A percentile compares a stretch with the other conserved stretches of the same genome.
Conservation (phyloP, 2,329 filamentous ascomycete species). For the Microdochium nivale region DNA sequence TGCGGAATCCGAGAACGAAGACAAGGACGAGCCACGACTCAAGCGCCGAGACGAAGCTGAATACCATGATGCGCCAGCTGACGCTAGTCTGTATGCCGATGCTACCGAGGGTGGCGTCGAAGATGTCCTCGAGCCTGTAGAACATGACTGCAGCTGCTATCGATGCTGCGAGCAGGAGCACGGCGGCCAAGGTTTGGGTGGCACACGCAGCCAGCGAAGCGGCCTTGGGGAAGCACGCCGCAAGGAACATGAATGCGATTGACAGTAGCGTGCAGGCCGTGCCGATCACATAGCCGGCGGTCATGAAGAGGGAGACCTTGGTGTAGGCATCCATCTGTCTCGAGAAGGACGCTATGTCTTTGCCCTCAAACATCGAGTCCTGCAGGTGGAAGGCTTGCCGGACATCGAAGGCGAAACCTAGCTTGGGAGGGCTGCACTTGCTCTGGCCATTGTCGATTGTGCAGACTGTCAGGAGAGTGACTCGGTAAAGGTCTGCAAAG, state of each 20-base stretch:
- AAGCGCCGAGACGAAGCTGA: constrained; percentile 16
- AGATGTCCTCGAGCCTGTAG: constrained; percentile 11
- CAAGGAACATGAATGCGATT: constrained; percentile 10
- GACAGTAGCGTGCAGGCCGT: constrained; percentile 13
- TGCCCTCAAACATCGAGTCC: constrained; percentile 11
- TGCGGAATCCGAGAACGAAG: constrained; percentile 3
- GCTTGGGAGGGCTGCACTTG: constrained; percentile 15
- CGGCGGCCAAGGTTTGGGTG: constrained; percentile 11
- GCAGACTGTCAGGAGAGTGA: constrained; percentile 24
- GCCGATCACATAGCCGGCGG: constrained; percentile 17
- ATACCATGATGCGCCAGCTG: constrained; percentile 12
- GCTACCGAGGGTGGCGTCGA: constrained; percentile 15
- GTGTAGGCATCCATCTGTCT: constrained; percentile 16
- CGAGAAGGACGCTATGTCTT: constrained; percentile 9
- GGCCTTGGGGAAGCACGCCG: constrained; percentile 7
- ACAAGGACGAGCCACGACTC: constrained; percentile 11
- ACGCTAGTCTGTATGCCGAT: constrained; percentile 14
- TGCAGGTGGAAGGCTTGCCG: constrained; percentile 19
- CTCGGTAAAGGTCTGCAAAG: constrained; percentile 18
- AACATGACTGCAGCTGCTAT: constrained; percentile 16
- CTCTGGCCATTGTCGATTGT: constrained; percentile 11
- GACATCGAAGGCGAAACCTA: constrained; percentile 23
- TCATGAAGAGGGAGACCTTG: constrained; percentile 16
- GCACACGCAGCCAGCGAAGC: constrained; percentile 3
- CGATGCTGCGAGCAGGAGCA: constrained; percentile 17